Evolutionary conservation across 441 rosid species (phyloP), one percentile per base, ranked within the genome.

Genomic region (Gossypium schwendimanii): DNA sequence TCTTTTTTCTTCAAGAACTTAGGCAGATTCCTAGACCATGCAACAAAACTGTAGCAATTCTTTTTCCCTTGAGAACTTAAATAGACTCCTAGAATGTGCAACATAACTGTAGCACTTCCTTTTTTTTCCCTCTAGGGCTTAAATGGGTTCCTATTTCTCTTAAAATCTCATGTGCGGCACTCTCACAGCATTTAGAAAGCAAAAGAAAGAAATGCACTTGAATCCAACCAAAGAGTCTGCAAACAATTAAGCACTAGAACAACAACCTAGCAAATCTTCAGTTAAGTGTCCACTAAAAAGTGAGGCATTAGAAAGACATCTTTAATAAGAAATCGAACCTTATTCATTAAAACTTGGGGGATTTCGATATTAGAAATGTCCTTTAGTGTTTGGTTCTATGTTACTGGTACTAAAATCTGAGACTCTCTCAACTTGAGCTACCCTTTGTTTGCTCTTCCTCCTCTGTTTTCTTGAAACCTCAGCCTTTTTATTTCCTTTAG

Each of bases 361-460:
- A 70, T 77, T 75, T 82, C 83, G 70, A 57, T 69, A 47, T 76
- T 80, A 49, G 69, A 71, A 39, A 81, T 61, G 41, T 73, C 81
- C 77, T 75, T 83, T 50, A 65, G 76, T 36, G 60, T 71, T 81
- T 59, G 79, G 69, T 73, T 76, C 89, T 52, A 78, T 76, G 39
- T 79, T 80, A 69, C 75, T 63, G 61, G 80, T 80, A 76, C 41
- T 69, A 73, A 81, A 72, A 72, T 74, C 86, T 73, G 86, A 36
- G 36, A 63, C 76, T 6, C 75, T 47, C 77, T 87, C 94, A 65
- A 65, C 83, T 69, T 80, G 84, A 61, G 70, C 77, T 41, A 50
- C 79, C 80, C 84, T 87, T 67, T 82, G 87, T 81, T 89, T 92
- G 79, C 78, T 88, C 84, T 87, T 89, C 75, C 76, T 91, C 79